Evolutionary conservation across 129 eudicot species (phyloP).

Genomic region (Dittrichia graveolens): DNA sequence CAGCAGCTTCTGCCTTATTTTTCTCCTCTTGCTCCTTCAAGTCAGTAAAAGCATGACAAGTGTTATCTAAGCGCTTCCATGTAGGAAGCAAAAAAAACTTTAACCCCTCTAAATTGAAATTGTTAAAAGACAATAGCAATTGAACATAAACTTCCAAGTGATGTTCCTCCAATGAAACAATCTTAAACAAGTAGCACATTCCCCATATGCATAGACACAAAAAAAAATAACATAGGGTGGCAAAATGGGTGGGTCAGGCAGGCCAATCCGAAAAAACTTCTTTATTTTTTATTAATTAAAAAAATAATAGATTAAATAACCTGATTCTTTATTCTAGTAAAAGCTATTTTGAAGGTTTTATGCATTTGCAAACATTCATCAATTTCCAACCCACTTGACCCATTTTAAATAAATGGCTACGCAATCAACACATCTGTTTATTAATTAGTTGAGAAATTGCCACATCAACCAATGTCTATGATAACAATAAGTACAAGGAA

Average conservation of each 20-base stretch:
- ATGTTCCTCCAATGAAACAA: neutral
- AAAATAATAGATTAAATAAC: too few relatives aligned
- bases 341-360: neutral
- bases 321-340: neutral
- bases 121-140: neutral
- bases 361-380: neutral
- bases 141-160: neutral
- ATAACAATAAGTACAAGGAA: neutral
- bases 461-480: neutral
- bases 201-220: neutral
- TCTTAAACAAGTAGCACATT: neutral
- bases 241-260: neutral
- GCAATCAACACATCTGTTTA: neutral
- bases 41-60: constrained; percentile 1
- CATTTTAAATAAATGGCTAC: neutral
- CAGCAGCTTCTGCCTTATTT: constrained; percentile 83
- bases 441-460: neutral
- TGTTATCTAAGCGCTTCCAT: neutral
- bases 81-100: neutral
- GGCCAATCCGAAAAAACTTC: neutral
- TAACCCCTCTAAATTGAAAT: neutral
- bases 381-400: neutral
- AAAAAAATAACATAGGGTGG: neutral
- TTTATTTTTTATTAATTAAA: neutral
- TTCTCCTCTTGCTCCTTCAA: constrained; percentile 76